Evolutionary conservation across 1,284 basidiomycete species (phyloP), one percentile per base, ranked within the genome.

Genomic region (Ganoderma lucidum): DNA sequence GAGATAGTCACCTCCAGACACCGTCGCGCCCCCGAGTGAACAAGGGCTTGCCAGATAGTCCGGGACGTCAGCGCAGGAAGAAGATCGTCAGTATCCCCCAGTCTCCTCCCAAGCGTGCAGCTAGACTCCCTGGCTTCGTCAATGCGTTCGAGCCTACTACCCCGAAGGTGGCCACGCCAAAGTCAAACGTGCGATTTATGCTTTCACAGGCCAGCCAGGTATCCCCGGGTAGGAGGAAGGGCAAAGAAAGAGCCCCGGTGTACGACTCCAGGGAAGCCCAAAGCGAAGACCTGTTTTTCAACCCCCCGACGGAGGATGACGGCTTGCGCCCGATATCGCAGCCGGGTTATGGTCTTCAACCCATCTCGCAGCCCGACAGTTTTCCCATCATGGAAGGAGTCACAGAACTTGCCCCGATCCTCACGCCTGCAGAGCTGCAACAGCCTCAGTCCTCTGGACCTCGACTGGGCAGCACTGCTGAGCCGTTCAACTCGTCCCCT

Each of bases 11-110:
- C 2, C 77, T 80, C 35, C 80, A 83, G 69, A 85, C 82, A 0
- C 84, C 85, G 39, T 76, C 81, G 39, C 80, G 80, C 37, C 76
- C 78, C 23, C 80, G 80, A 32, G 75, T 75, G 77, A 81, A 73
- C 65, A 71, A 71, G 61, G 75, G 74, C 65, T 72, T 75, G 8
- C 56, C 62, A 69, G 79, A 63, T 62, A 70, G 67, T 45, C 66
- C 70, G 42, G 69, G 59, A 48, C 48, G 39, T 45, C 44, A 42
- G 62, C 71, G 59, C 32, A 59, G 71, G 45, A 71, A 62, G 62
- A 70, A 53, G 37, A 15, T 70, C 59, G n/a, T 67, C 28, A 63
- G 70, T 23, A 72, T 70, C 23, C 65, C 74, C 3, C 74, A 77
- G 66, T 69, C 68, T 3, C 69, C 65, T 15, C 68, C 64, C 23